Evolutionary conservation across 495 filamentous ascomycete genomes (phyloP).

Genomic region (Symbiotaphrina buchneri): DNA sequence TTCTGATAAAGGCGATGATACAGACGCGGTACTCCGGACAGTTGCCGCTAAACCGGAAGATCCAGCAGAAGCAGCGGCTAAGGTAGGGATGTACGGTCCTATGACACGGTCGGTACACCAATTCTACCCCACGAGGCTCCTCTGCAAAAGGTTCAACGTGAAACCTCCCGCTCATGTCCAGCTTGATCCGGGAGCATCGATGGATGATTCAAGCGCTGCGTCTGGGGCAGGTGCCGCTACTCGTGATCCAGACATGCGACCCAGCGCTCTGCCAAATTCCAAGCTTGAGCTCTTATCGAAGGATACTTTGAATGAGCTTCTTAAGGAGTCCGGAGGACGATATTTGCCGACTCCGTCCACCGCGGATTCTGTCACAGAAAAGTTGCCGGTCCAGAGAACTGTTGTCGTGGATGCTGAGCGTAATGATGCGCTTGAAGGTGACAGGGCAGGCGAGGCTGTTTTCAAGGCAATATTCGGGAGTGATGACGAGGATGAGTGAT

Average conservation of each 20-base stretch:
- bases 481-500: conserved; percentile 58
- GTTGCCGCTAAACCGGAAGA: conserved; percentile 43
- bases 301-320: conserved; percentile 27
- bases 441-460: conserved; percentile 68
- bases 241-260: conserved; percentile 8
- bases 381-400: conserved; percentile 3
- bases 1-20: conserved; percentile 11
- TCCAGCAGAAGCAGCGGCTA: conserved; percentile 74
- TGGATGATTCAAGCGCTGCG: too few species aligned
- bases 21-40: conserved; percentile 21
- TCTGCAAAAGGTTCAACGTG: conserved; percentile 88
- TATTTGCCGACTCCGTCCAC: conserved; percentile 2
- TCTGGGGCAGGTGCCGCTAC: conserved; percentile 12
- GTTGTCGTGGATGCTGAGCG: conserved; percentile 45
- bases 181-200: conserved; percentile 32
- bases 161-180: conserved; percentile 51
- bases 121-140: conserved; percentile 60
- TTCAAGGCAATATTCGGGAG: conserved; percentile 90
- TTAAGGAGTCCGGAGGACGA: conserved; percentile 16
- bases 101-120: conserved; percentile 52
- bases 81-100: conserved; percentile 75
- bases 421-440: conserved; percentile 72
- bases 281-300: conserved; percentile 19
- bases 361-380: conserved; percentile 3
- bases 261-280: conserved; percentile 8